phyloP scores from a whole-genome alignment of 208 protist genomes.

The Trypanosoma theileri region DNA sequence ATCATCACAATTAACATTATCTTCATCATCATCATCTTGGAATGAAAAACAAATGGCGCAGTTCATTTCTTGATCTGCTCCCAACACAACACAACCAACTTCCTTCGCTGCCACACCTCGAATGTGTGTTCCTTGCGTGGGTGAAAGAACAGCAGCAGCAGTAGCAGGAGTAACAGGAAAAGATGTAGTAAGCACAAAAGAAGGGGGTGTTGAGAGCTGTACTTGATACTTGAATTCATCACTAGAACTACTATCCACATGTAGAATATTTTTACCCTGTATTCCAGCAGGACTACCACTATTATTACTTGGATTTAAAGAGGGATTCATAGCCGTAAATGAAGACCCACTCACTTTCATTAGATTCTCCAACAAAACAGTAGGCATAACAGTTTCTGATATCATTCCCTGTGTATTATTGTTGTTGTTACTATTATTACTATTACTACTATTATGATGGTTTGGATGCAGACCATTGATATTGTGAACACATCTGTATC shows the following conservation, averaged over 20 bases:
- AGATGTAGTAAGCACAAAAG: too few relatives aligned
- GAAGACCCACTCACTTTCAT: neutral
- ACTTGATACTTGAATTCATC: neutral
- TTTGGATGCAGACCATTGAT: neutral
- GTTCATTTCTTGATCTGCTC: neutral
- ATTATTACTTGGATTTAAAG: neutral
- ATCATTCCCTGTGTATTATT: neutral
- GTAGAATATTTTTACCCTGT: neutral
- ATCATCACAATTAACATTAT: neutral
- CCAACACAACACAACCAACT: conserved; percentile 9
- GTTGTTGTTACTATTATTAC: neutral
- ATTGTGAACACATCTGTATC: neutral
- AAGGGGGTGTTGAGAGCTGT: neutral
- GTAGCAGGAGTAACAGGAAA: neutral
- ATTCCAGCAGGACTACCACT: neutral
- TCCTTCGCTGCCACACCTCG: conserved; percentile 14
- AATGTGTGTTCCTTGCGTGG: neutral
- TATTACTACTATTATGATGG: neutral
- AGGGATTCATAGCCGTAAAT: neutral
- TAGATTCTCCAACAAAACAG: neutral
- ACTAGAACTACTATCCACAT: neutral
- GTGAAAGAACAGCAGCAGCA: neutral
- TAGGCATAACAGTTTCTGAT: neutral
- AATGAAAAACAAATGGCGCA: conserved; percentile 8
- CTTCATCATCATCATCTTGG: neutral